Evolutionary conservation across 352 stramenopile species (phyloP), one percentile per base, ranked within the genome.

Genomic region (Pythium plurisporium): DNA sequence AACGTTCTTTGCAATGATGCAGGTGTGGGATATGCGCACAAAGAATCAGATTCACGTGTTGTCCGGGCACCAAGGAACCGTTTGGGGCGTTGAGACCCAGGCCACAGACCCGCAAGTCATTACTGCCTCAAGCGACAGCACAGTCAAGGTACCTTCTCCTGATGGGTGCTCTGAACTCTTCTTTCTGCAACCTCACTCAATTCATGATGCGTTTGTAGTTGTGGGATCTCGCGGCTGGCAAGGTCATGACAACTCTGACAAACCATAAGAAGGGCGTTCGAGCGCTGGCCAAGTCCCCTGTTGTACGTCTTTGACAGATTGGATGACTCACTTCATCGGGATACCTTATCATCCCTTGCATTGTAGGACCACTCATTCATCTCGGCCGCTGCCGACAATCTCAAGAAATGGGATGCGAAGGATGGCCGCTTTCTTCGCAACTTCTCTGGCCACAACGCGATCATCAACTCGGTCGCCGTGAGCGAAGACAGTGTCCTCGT

Each of bases 181-280:
- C 38, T 44, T 20, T 44, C 7, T 27, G 30, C 2, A 33, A 23
- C 4, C 38, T 15, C 44, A 33, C 52, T 55, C 23, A 42, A 44
- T 26, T 14, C 14, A 8, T 55, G 8, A 20, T 44, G 3, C 27
- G 20, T 38, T 9, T 69, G 51, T 55, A 92, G 80, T 65, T 99
- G 5, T 99, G 97, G 97, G 97, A 99, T 74, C 76, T 99, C 30
- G 94, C 94, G 5, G 95, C 96, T 1, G 97, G 97, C 22, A 99
- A 98, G 72, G 89, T 96, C 41, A 98, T 99, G 82, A 96, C 94
- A 22, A 99, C 96, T 11, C 72, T 99, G 19, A 99, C 97, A n/a
- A 97, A 99, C 76, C 97, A 99, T 77, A 99, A 99, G 82, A 99
- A 99, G 71, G 91, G 87, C 19, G 79, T 99, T 17, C 86, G 97